Base-by-base conservation (phyloP, 108 stramenopile genomes). In the Skeletonema potamos region DNA sequence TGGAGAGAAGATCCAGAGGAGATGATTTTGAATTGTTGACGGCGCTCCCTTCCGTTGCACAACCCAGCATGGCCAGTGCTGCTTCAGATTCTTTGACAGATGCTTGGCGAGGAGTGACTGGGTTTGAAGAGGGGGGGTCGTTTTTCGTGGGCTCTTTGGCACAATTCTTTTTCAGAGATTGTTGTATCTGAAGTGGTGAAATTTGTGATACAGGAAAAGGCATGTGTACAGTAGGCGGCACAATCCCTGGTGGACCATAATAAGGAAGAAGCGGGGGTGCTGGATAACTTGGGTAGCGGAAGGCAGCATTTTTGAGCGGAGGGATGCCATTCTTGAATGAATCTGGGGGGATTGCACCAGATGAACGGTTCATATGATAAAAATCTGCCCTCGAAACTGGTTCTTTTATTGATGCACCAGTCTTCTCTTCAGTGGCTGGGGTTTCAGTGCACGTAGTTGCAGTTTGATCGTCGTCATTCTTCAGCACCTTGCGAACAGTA, bases 191-290 rank as follows among this genome's bases (percentile, higher is more conserved):
- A 5, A 59, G 29, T 1, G 58, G 36, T 9, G 58, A 59, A 59
- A 59, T 34, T 17, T 59, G 29, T 18, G 33, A 30, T 24, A 32
- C 58, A 30, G 58, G 58, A 17, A 34, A 30, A 34, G 58, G 58
- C 58, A 59, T 30, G 58, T 59, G 58, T 34, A 59, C 58, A 30
- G 30, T 59, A 30, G 58, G 28, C 11, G 58, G 58, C 28, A 59
- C 58, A 51, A 9, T 51, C 22, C 48, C 48, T 51, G 48, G 48
- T 18, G 58, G 58, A 59, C 26, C 27, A 24, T 59, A 59, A 30
- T 8, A 32, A 6, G 48, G 48, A 51, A 51, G 48, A 24, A 20
- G 22, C 5, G 34, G 34, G 4, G 48, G 48, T 18, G 22, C 22
- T 51, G 48, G 22, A 51, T n/a, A 51, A 51, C 48, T 22, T 18